phyloP scores from a whole-genome alignment of 1,284 basidiomycete genomes.

The Waitea zeae region DNA sequence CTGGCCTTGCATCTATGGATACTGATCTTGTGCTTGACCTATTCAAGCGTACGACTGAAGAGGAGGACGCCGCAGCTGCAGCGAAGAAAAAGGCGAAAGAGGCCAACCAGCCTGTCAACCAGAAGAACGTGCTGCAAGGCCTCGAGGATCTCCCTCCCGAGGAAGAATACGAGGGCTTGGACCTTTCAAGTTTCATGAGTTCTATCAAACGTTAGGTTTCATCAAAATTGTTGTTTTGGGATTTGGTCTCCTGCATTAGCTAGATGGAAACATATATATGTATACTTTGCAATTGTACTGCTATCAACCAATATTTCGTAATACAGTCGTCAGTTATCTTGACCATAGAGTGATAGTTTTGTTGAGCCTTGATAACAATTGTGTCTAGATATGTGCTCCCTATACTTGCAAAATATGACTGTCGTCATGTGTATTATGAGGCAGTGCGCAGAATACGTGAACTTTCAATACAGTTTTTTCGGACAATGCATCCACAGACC shows the following conservation, averaged over 20 bases:
- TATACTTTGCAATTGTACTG: constrained; percentile 3
- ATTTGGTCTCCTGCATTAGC: constrained; percentile 4
- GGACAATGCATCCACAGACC: no score
- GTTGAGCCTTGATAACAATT: no score
- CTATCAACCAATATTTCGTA: no score
- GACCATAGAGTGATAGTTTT: no score
- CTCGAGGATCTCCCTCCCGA: constrained; percentile 81
- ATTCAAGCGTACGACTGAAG: constrained; percentile 66
- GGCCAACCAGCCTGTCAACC: constrained; percentile 29
- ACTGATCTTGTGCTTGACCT: constrained; percentile 94
- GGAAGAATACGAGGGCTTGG: constrained; percentile 79
- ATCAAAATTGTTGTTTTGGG: no score
- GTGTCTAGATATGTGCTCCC: no score
- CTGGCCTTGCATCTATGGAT: constrained; percentile 88
- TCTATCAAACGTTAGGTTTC: no score
- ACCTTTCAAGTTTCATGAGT: constrained; percentile 73
- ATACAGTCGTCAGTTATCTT: no score
- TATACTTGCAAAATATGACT: no score
- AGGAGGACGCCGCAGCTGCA: constrained; percentile 46
- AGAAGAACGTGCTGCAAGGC: constrained; percentile 72
- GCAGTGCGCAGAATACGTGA: no score
- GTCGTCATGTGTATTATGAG: no score
- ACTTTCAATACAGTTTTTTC: no score
- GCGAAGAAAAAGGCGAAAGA: constrained; percentile 42
- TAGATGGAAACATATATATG: constrained; percentile 7